Conservation (phyloP, 148 eudicot genomes). For the Chenopodium formosanum region DNA sequence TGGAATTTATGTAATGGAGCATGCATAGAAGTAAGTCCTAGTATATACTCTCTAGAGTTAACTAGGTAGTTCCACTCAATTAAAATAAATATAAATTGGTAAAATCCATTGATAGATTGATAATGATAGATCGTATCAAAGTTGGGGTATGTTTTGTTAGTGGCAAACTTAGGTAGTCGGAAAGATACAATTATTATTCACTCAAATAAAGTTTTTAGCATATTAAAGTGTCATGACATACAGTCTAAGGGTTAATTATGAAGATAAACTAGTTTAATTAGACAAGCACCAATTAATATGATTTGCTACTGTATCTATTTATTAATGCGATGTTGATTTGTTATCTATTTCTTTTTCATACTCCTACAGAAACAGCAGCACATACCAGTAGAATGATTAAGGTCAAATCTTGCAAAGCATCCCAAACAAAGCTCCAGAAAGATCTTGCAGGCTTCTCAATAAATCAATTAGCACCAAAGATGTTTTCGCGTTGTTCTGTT, state of each 20-base stretch:
- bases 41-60: background rate
- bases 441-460: too few species aligned
- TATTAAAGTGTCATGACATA: background rate
- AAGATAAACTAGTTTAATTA: conserved; percentile 10
- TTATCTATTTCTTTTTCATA: background rate
- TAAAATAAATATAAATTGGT: background rate
- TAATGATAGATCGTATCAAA: background rate
- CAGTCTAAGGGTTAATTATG: background rate
- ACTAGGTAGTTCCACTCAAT: background rate
- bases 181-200: conserved; percentile 10
- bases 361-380: too few species aligned
- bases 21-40: background rate
- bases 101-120: background rate
- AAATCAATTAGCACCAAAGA: too few species aligned
- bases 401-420: too few species aligned
- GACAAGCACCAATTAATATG: background rate
- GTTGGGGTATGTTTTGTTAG: background rate
- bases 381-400: too few species aligned
- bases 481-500: too few species aligned
- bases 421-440: too few species aligned
- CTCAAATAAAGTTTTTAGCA: background rate
- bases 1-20: background rate
- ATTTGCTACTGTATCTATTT: background rate
- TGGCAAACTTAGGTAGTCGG: conserved; percentile 21
- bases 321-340: background rate